Conservation (phyloP, 345 rosid species). For the Arabidopsis arenosa region DNA sequence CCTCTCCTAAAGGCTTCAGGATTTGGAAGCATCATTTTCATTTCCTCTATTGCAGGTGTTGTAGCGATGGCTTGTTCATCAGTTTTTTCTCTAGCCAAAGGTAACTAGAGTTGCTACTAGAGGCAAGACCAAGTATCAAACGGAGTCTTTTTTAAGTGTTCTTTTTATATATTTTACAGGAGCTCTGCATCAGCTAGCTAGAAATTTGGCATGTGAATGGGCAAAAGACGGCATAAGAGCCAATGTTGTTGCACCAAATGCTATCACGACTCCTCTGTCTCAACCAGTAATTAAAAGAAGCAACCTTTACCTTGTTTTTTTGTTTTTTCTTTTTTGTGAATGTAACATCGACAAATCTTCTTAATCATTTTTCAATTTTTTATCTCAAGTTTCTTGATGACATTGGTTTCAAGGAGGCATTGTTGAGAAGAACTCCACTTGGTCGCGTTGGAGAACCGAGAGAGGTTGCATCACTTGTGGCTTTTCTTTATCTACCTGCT, state of each 20-base stretch:
- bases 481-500: slow-evolving; percentile 58
- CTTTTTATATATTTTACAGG: slow-evolving; percentile 18
- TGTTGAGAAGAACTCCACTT: slow-evolving; percentile 47
- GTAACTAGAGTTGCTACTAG: background rate
- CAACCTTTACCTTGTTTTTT: background rate
- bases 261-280: slow-evolving; percentile 50
- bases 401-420: slow-evolving; percentile 13
- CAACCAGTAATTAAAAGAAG: slow-evolving; percentile 17
- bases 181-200: slow-evolving; percentile 60
- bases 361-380: background rate
- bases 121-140: background rate
- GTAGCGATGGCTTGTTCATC: slow-evolving; percentile 32
- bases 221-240: slow-evolving; percentile 63
- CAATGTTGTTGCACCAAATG: slow-evolving; percentile 59
- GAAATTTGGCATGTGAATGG: slow-evolving; percentile 73
- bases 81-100: slow-evolving; percentile 44
- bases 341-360: background rate
- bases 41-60: slow-evolving; percentile 52
- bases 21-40: slow-evolving; percentile 57
- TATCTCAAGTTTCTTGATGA: slow-evolving; percentile 26
- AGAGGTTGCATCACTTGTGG: slow-evolving; percentile 59
- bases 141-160: background rate
- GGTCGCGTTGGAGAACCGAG: slow-evolving; percentile 51
- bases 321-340: background rate
- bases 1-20: slow-evolving; percentile 66